Conservation (phyloP, 192 early-diverging fungal species). For the Coemansia sp. region DNA sequence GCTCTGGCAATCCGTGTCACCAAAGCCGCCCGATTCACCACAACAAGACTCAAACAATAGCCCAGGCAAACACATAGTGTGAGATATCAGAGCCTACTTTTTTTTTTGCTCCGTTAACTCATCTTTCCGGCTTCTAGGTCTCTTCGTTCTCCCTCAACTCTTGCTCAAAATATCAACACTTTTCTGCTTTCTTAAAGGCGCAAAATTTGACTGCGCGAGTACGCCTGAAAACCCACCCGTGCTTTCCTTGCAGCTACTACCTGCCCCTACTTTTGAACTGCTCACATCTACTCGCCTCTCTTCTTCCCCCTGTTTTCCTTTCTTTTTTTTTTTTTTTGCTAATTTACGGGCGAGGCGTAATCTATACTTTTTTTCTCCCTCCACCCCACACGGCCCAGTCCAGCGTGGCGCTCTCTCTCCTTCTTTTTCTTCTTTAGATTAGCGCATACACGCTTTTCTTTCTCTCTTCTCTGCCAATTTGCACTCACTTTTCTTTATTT, state of each 20-base stretch:
- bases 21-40: background rate
- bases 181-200: background rate
- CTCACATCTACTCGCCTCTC: background rate
- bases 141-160: background rate
- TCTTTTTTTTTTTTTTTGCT: constrained; percentile 2
- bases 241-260: constrained; percentile 1
- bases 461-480: constrained; percentile 8
- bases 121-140: background rate
- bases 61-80: background rate
- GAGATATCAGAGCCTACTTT: background rate
- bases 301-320: background rate
- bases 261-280: background rate
- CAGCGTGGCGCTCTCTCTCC: constrained; percentile 5
- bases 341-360: constrained; percentile 10
- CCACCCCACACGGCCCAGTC: background rate
- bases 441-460: background rate
- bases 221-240: background rate
- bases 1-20: background rate
- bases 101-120: constrained; percentile 1
- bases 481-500: constrained; percentile 4
- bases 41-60: constrained; percentile 3
- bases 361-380: constrained; percentile 5
- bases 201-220: constrained; percentile 1
- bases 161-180: constrained; percentile 1
- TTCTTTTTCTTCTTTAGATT: background rate